phyloP scores from a whole-genome alignment of 2,329 filamentous ascomycete species.

The Chaetomium sp. region DNA sequence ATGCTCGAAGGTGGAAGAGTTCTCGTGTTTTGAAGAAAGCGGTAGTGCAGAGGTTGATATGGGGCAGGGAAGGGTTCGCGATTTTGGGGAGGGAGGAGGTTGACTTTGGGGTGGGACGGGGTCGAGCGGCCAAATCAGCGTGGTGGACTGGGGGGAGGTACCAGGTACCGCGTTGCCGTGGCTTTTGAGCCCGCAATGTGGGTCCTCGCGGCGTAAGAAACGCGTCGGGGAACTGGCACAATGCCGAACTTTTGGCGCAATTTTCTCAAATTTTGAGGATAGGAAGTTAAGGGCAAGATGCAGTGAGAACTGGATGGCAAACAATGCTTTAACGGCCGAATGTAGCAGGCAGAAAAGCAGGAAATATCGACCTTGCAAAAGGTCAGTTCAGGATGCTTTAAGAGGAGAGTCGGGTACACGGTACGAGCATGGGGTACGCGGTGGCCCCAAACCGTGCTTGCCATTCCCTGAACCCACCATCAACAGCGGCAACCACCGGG shows the following conservation, averaged over 20 bases:
- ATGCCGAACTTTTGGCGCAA: background rate
- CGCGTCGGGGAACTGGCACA: slow-evolving; percentile 1
- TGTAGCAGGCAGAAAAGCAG: background rate
- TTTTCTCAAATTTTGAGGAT: background rate
- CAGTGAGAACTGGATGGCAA: background rate
- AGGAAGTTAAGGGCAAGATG: background rate
- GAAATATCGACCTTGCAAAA: background rate
- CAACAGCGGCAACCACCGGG: slow-evolving; percentile 51
- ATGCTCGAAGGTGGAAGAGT: slow-evolving; percentile 16
- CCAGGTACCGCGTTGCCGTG: slow-evolving; percentile 18
- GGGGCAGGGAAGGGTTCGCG: slow-evolving; percentile 16
- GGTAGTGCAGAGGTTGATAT: slow-evolving; percentile 24
- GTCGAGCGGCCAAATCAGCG: slow-evolving; percentile 20
- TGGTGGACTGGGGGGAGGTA: slow-evolving; percentile 22
- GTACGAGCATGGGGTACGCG: slow-evolving; percentile 19
- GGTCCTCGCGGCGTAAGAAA: background rate
- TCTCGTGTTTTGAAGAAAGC: slow-evolving; percentile 26
- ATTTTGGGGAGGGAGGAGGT: slow-evolving; percentile 18
- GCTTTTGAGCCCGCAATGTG: background rate
- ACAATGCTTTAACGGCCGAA: background rate
- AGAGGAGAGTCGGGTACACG: slow-evolving; percentile 22
- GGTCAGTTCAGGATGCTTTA: background rate
- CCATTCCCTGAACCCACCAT: slow-evolving; percentile 26
- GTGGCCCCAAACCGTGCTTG: slow-evolving; percentile 22
- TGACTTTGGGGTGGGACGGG: slow-evolving; percentile 10